Percentiles rank a stretch among this genome's conserved stretches.
phyloP scores from a whole-genome alignment of 208 protist genomes.

The Cochliopodium minus region DNA sequence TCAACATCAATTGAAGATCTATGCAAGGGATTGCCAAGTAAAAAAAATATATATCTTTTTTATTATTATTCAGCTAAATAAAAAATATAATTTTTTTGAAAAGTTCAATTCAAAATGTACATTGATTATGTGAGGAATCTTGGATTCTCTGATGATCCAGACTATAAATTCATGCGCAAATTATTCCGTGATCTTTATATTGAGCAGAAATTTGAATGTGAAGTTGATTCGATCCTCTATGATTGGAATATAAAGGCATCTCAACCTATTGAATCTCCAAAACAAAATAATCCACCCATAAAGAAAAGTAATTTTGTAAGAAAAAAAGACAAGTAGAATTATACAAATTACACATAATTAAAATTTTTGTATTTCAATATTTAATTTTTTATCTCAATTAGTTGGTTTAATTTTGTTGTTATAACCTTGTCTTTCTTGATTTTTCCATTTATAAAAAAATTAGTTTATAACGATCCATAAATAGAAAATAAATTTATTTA shows the following conservation, averaged over 20 bases:
- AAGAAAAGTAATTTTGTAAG: no score
- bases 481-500: background rate
- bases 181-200: background rate
- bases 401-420: background rate
- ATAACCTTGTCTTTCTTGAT: background rate
- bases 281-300: no score
- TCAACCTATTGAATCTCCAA: no score
- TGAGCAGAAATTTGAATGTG: background rate
- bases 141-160: background rate
- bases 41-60: background rate
- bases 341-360: no score
- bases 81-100: background rate
- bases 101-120: background rate
- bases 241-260: background rate
- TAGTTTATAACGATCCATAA: background rate
- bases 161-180: background rate
- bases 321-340: no score
- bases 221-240: background rate
- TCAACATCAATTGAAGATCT: conserved; percentile 75
- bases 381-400: background rate
- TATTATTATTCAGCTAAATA: background rate
- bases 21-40: conserved; percentile 47
- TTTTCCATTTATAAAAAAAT: background rate
- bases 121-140: background rate
- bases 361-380: no score